These are phyloP conservation scores for Falciphora oryzae DNA, from an alignment of 2,329 filamentous ascomycete species.

Conservation along the genomic window DNA sequence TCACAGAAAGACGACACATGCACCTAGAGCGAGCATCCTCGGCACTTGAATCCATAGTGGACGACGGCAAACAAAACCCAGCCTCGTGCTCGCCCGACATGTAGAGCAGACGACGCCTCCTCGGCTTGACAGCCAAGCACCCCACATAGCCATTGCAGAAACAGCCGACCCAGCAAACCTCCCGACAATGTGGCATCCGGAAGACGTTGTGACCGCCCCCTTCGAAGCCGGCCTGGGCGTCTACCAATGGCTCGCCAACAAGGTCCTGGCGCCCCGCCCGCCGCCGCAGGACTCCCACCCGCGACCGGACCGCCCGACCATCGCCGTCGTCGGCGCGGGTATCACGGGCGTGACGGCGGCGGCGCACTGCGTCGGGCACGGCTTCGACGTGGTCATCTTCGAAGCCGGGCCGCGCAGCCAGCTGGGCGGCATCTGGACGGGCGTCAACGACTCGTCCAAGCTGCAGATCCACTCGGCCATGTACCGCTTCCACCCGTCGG, in stretches of 20 bases:
- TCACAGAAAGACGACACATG: neutral
- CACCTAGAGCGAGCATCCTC: no score
- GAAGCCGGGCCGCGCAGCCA: slow-evolving; percentile 62
- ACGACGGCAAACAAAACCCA: neutral
- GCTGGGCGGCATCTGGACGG: slow-evolving; percentile 74
- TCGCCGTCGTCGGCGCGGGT: slow-evolving; percentile 65
- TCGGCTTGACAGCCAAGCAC: neutral
- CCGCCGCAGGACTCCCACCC: slow-evolving; percentile 59
- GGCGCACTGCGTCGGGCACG: slow-evolving; percentile 78
- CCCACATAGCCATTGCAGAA: neutral
- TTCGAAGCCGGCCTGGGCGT: slow-evolving; percentile 59
- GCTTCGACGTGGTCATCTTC: slow-evolving; percentile 76
- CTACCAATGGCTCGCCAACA: slow-evolving; percentile 57
- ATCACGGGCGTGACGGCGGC: slow-evolving; percentile 73
- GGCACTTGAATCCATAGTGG: neutral
- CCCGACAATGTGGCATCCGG: slow-evolving; percentile 1
- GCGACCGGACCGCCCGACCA: slow-evolving; percentile 48
- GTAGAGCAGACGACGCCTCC: no score
- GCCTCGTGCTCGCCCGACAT: neutral
- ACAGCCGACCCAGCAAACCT: neutral
- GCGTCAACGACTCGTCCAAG: slow-evolving; percentile 16
- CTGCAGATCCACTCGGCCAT: slow-evolving; percentile 68
- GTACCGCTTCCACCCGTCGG: slow-evolving; percentile 81
- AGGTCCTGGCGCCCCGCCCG: slow-evolving; percentile 63
- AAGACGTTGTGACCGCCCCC: slow-evolving; percentile 23